A percentile compares a stretch with the other conserved stretches of the same genome.
These are phyloP conservation scores for Fusarium coicis DNA, from an alignment of 2,329 filamentous ascomycete genomes.

Conservation along the genomic window DNA sequence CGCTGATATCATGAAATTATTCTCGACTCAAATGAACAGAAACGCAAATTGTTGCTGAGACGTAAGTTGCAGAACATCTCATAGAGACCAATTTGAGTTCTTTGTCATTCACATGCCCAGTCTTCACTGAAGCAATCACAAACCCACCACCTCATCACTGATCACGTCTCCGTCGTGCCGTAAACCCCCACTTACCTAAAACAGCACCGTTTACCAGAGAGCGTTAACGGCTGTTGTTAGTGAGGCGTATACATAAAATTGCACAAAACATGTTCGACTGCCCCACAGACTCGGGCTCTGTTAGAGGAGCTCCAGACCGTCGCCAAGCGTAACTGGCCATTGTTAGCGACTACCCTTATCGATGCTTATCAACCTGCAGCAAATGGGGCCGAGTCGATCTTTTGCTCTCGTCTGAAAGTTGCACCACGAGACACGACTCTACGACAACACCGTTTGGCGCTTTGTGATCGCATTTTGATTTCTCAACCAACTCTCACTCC, in stretches of 20 bases:
- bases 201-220: constrained; percentile 2
- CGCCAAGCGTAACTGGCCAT: constrained; percentile 3
- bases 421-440: constrained; percentile 25
- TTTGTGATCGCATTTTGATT: constrained; percentile 5
- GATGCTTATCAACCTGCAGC: constrained; percentile 26
- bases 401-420: constrained; percentile 40
- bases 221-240: background rate
- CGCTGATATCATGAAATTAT: background rate
- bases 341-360: constrained; percentile 32
- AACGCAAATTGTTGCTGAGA: background rate
- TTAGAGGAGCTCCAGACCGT: constrained; percentile 4
- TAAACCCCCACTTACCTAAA: constrained; percentile 18
- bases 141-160: background rate
- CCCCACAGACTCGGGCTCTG: background rate
- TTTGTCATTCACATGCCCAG: background rate
- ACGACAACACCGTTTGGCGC: constrained; percentile 5
- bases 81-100: background rate
- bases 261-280: constrained; percentile 3
- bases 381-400: constrained; percentile 29
- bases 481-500: background rate
- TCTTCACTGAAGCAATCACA: background rate
- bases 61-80: background rate
- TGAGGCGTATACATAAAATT: constrained; percentile 1
- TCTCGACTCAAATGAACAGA: background rate
- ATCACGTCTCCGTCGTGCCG: constrained; percentile 8